Evolutionary conservation across 1,284 basidiomycete genomes (phyloP), one percentile per base, ranked within the genome.

Genomic region (Tilletia walkeri): DNA sequence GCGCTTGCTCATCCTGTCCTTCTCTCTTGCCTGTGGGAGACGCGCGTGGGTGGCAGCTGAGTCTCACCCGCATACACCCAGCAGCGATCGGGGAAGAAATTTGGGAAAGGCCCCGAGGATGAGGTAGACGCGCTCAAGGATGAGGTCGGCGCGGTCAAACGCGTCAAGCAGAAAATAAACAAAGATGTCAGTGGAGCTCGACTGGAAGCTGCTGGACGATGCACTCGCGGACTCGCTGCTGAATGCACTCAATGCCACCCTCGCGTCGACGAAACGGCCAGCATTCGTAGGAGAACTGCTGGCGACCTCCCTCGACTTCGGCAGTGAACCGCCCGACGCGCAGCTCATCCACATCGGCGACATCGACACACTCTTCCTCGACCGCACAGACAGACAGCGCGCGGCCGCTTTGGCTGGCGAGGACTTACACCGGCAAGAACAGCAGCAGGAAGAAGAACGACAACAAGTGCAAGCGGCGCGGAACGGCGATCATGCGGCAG

Each of bases 211-310:
- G 59, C 59, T 63, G 30, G 90, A 93, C 84, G 85, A 87, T 7
- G 87, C 89, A 2, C 88, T 98, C 10, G 88, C 93, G 7, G 85
- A 86, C 4, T 87, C 87, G 10, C 88, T 97, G 68, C 88, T 95
- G 69, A 87, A 89, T 41, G 84, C 90, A 63, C 89, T 99, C 80
- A 95, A 97, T 85, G 86, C 86, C 71, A 90, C 93, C 65, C 90
- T 99, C 20, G 82, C 87, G 4, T 87, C 85, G 54, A 88, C 90
- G 6, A 84, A 88, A 47, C 86, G 92, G 4, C 96, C 96, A 0
- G 93, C 92, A 5, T 98, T 95, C 84, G 91, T 99, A 65, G 95
- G 95, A 0, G 93, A 94, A 16, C 89, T 98, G 71, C 88, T 90
- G 72, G 89, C 98, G 71, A 90, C 90, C 4, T 89, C 89, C 2